Conservation (phyloP, 352 stramenopile genomes). For the Globisporangium megalacanthum region DNA sequence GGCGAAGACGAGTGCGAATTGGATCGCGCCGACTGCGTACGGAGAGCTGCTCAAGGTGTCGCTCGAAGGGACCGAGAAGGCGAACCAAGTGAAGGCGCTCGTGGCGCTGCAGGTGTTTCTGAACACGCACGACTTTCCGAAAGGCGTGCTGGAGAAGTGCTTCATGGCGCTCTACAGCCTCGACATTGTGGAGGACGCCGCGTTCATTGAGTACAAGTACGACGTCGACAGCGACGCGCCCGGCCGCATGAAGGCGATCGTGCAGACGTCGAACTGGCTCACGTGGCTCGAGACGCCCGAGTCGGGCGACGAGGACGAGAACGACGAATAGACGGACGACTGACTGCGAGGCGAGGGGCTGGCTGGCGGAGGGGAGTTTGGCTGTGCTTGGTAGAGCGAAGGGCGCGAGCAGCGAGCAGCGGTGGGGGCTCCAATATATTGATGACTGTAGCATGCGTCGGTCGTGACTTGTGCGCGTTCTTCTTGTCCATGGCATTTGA, state of each 20-base stretch:
- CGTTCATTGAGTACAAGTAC: slow-evolving; percentile 87
- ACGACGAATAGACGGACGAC: slow-evolving; percentile 57
- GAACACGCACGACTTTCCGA: slow-evolving; percentile 68
- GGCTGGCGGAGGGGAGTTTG: too few species aligned
- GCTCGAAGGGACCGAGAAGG: slow-evolving; percentile 44
- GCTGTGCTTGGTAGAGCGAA: too few species aligned
- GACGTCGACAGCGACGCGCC: slow-evolving; percentile 66
- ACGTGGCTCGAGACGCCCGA: slow-evolving; percentile 80
- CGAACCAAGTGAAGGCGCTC: slow-evolving; percentile 65
- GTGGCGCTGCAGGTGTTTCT: slow-evolving; percentile 76
- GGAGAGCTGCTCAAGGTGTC: slow-evolving; percentile 54
- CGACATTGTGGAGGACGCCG: slow-evolving; percentile 73
- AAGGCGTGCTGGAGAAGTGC: slow-evolving; percentile 76
- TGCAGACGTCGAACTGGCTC: slow-evolving; percentile 76
- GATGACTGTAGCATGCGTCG: too few species aligned
- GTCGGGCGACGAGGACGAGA: slow-evolving; percentile 63
- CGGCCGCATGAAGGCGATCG: slow-evolving; percentile 79
- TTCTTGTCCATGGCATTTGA: too few species aligned
- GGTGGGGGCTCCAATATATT: too few species aligned
- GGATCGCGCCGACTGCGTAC: slow-evolving; percentile 59
- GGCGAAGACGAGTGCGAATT: slow-evolving; percentile 76
- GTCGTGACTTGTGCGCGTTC: too few species aligned
- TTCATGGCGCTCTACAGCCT: slow-evolving; percentile 84
- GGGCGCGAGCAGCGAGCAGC: too few species aligned
- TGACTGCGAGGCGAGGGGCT: too few species aligned